Evolutionary conservation across 371 early-diverging fungal species (phyloP).

Genomic region (Lichtheimia ramosa): DNA sequence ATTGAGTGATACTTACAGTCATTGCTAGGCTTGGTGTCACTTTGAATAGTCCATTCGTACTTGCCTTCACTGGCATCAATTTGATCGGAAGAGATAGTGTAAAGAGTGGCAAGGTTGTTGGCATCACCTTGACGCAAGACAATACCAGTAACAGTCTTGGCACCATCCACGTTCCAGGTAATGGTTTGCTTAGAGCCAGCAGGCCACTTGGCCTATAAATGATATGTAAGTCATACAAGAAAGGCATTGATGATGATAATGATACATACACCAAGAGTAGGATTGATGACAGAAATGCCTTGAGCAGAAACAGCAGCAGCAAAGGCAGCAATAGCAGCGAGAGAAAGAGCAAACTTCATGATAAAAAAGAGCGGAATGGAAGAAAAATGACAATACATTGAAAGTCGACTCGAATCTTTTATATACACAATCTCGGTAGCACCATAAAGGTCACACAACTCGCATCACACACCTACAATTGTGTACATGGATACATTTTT

Average conservation of each 20-base stretch:
- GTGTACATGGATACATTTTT: no score
- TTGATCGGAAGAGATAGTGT: conserved; percentile 8
- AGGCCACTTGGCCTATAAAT: conserved; percentile 23
- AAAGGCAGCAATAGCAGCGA: conserved; percentile 11
- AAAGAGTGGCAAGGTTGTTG: conserved; percentile 18
- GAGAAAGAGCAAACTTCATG: conserved; percentile 7
- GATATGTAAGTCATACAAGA: no score
- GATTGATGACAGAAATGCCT: conserved; percentile 8
- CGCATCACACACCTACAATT: no score
- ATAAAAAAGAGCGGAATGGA: background rate
- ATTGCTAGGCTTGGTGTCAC: conserved; percentile 15
- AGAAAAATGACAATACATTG: background rate
- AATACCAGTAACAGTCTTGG: conserved; percentile 20
- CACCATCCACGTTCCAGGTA: conserved; percentile 23
- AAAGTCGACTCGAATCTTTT: no score
- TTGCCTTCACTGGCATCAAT: conserved; percentile 9
- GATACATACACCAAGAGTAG: conserved; percentile 6
- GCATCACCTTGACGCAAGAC: conserved; percentile 31
- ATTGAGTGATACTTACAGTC: conserved; percentile 24
- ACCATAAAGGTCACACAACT: no score
- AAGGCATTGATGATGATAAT: background rate
- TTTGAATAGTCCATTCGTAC: conserved; percentile 32
- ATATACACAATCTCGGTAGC: no score
- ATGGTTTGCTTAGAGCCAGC: conserved; percentile 28
- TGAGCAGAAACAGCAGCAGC: conserved; percentile 10